A percentile compares a stretch with the other conserved stretches of the same genome.
phyloP scores from a whole-genome alignment of 2,329 filamentous ascomycete species.

The Juglanconis juglandina region DNA sequence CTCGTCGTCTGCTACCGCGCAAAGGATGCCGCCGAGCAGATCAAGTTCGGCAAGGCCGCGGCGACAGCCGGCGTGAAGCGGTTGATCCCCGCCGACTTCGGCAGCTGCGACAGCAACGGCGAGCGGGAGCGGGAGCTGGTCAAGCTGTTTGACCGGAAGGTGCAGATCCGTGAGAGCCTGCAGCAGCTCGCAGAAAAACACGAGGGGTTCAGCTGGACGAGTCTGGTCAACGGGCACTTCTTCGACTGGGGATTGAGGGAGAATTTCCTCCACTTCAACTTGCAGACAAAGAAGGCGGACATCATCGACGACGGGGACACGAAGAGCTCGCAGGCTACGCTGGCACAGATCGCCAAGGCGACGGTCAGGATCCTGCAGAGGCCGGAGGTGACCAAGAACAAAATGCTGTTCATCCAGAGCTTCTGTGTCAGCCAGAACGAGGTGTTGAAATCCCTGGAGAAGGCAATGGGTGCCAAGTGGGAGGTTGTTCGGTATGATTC shows the following conservation, averaged over 20 bases:
- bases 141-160: conserved; percentile 33
- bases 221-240: conserved; percentile 37
- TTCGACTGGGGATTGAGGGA: conserved; percentile 39
- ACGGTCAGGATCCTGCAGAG: conserved; percentile 30
- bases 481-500: conserved; percentile 32
- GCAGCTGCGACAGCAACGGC: conserved; percentile 36
- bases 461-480: conserved; percentile 30
- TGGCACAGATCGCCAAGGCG: conserved; percentile 31
- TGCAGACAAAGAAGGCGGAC: conserved; percentile 27
- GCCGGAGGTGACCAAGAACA: conserved; percentile 29
- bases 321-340: conserved; percentile 34
- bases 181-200: conserved; percentile 25
- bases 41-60: conserved; percentile 35
- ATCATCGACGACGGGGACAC: conserved; percentile 32
- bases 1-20: conserved; percentile 34
- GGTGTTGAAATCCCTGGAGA: conserved; percentile 31
- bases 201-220: conserved; percentile 33
- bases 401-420: conserved; percentile 37
- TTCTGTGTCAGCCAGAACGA: conserved; percentile 37
- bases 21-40: conserved; percentile 27
- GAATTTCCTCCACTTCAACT: conserved; percentile 34
- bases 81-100: conserved; percentile 39
- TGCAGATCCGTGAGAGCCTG: conserved; percentile 29
- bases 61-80: conserved; percentile 33
- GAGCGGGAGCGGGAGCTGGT: conserved; percentile 32